A percentile compares a stretch with the other conserved stretches of the same genome.
Conservation (phyloP, 148 eudicot genomes). For the Heliamphora exappendiculata region DNA sequence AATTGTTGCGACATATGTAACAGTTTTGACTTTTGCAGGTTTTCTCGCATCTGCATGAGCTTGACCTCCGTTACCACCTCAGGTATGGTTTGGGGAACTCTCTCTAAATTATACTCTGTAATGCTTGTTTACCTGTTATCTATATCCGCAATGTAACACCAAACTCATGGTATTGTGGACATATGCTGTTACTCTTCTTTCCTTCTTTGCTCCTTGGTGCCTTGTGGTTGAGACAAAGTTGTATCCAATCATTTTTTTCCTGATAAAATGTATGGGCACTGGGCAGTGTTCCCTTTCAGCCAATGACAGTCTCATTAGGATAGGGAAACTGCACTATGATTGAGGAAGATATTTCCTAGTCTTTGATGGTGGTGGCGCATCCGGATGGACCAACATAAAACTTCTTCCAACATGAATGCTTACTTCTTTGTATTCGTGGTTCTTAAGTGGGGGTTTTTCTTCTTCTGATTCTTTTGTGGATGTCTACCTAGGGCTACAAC, state of each 20-base stretch:
- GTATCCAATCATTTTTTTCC: neutral
- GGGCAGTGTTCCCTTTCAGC: neutral
- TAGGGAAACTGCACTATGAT: neutral
- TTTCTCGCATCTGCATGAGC: conserved; percentile 85
- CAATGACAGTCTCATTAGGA: neutral
- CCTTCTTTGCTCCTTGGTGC: neutral
- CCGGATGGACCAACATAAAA: neutral
- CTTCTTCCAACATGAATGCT: neutral
- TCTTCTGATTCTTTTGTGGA: neutral
- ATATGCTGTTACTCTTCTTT: neutral
- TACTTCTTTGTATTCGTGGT: neutral
- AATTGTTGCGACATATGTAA: conserved; percentile 2
- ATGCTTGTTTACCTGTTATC: neutral
- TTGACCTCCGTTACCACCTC: conserved; percentile 84
- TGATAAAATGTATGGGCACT: neutral
- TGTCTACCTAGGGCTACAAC: neutral
- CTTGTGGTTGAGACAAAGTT: neutral
- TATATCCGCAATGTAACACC: neutral
- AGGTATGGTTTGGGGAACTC: conserved; percentile 39
- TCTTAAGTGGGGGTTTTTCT: neutral
- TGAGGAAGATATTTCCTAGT: neutral
- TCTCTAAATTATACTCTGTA: neutral
- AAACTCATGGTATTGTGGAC: neutral
- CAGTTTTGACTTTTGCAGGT: conserved; percentile 50
- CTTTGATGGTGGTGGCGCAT: neutral